Evolutionary conservation across 306 rosid species (phyloP).

Genomic region (Sophora flavescens): DNA sequence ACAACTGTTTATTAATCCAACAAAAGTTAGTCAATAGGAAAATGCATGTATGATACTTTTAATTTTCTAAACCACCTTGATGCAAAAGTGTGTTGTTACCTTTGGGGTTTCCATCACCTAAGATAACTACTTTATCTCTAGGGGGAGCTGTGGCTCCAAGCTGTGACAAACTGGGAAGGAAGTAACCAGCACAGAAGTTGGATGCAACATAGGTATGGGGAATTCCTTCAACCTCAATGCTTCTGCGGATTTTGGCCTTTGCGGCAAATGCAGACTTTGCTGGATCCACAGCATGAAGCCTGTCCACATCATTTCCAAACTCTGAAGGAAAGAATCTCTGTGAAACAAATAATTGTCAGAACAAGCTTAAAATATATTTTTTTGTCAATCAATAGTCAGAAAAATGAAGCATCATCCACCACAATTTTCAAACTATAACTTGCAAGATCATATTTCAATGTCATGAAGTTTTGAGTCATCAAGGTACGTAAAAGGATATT

Average conservation of each 20-base stretch:
- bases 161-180: slow-evolving; percentile 41
- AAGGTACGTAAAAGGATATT: neutral
- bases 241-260: slow-evolving; percentile 42
- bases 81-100: slow-evolving; percentile 28
- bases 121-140: slow-evolving; percentile 45
- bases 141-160: slow-evolving; percentile 44
- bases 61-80: neutral
- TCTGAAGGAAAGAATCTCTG: slow-evolving; percentile 61
- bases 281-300: slow-evolving; percentile 44
- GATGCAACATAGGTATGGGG: slow-evolving; percentile 39
- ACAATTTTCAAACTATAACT: neutral
- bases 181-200: slow-evolving; percentile 46
- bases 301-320: slow-evolving; percentile 50
- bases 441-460: neutral
- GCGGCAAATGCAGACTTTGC: slow-evolving; percentile 30
- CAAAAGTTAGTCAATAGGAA: neutral
- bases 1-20: slow-evolving; percentile 39
- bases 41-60: neutral
- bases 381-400: neutral
- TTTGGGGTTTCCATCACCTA: slow-evolving; percentile 55
- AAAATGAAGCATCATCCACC: neutral
- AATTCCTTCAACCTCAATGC: slow-evolving; percentile 50
- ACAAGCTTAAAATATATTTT: neutral
- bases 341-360: neutral
- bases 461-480: neutral